Percentiles rank a stretch among this genome's conserved stretches.
These are phyloP conservation scores for Penicillium aurantiogriseum DNA, from an alignment of 2,329 filamentous ascomycete species.

Conservation along the genomic window DNA sequence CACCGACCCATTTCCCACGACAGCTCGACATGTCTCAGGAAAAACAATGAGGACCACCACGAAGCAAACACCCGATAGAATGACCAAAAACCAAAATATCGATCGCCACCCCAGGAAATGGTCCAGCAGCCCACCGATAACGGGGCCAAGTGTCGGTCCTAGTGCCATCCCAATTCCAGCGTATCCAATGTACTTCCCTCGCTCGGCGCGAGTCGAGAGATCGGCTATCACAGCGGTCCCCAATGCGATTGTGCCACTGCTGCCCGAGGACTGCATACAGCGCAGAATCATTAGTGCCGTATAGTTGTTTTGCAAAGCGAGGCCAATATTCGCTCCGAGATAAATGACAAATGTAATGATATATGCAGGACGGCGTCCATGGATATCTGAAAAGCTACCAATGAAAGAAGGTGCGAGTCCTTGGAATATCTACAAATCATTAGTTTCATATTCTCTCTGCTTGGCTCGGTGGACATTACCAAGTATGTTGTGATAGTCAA, in stretches of 20 bases:
- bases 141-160: constrained; percentile 54
- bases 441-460: background rate
- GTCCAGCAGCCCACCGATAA: constrained; percentile 63
- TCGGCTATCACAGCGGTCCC: constrained; percentile 71
- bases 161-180: constrained; percentile 59
- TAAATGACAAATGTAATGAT: constrained; percentile 54
- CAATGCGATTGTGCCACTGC: constrained; percentile 68
- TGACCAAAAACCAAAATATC: constrained; percentile 68
- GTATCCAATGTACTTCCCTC: constrained; percentile 71
- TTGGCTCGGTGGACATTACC: constrained; percentile 24
- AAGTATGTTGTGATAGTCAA: constrained; percentile 44
- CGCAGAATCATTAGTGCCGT: constrained; percentile 37
- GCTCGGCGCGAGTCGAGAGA: constrained; percentile 64
- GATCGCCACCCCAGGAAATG: constrained; percentile 66
- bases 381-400: constrained; percentile 61
- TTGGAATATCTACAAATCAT: constrained; percentile 51
- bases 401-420: constrained; percentile 57
- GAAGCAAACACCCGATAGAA: constrained; percentile 47
- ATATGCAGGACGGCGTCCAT: constrained; percentile 62
- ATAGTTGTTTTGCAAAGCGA: constrained; percentile 38
- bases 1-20: constrained; percentile 38
- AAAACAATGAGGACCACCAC: constrained; percentile 56
- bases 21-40: constrained; percentile 50
- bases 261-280: constrained; percentile 48
- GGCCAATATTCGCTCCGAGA: constrained; percentile 37